Base-by-base conservation (phyloP, 495 filamentous ascomycete species). In the Aspergillus haitiensis region DNA sequence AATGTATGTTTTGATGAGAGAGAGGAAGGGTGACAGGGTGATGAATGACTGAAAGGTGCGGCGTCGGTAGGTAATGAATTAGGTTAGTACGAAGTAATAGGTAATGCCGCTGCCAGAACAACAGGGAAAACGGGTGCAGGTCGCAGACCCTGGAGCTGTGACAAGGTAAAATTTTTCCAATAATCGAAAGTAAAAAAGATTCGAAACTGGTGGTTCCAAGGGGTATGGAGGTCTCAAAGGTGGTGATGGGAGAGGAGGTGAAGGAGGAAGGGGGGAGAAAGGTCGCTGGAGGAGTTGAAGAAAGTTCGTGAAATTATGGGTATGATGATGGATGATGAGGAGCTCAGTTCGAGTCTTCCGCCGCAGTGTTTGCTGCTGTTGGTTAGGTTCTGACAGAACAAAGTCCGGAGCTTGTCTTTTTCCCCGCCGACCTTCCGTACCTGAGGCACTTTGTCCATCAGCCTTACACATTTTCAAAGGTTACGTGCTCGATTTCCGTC, bases 41-140 rank as follows among this genome's bases (percentile, higher is more conserved):
- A 58, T 59, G 60, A 58, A 55, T 57, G 53, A 63, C 56, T 59
- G 64, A 65, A 58, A 32, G 45, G n/a, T 36, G 51, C 52, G 52
- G 47, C 56, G 47, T 64, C 60, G 50, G 58, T 31, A 32, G 37
- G 21, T 31, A 21, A 47, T 21, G 13, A 47, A 51, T 13, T 51
- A 51, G 48, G 48, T 51, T 51, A 51, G 48, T 51, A 51, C 12
- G 48, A 8, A 12, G 34, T 55, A 34, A n/a, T 46, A 63, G 50
- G 31, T 46, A 51, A 45, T 62, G 53, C 56, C 64, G 61, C 63
- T 65, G 65, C 53, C 71, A 72, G 70, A 70, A 60, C 47, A 61
- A 56, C 68, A 71, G 73, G 73, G 69, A 67, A 77, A 74, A 72
- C 49, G 50, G 75, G 78, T 81, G 78, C 78, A 81, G 78, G 78